Conservation (phyloP, 495 filamentous ascomycete species). For the Aspergillus indologenus region DNA sequence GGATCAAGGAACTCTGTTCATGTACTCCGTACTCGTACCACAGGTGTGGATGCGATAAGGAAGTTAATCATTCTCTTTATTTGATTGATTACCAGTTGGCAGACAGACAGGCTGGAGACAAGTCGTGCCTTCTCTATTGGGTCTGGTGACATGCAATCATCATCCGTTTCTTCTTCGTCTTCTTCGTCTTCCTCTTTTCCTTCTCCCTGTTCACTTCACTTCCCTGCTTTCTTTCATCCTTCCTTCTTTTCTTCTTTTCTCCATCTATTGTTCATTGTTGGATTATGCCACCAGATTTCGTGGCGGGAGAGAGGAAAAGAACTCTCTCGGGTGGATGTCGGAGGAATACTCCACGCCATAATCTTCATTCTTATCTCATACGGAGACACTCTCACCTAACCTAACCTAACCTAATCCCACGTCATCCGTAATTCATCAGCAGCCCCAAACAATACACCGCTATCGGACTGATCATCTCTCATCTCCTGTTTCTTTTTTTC, state of each 20-base stretch:
- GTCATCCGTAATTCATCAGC: slow-evolving; percentile 6
- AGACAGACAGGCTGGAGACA: not conserved
- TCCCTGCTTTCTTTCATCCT: not conserved
- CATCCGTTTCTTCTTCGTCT: not conserved
- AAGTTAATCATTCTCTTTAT: not conserved
- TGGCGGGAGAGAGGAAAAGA: not conserved
- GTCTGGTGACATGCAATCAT: slow-evolving; percentile 1
- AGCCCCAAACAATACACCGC: slow-evolving; percentile 2
- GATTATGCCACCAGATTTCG: not conserved
- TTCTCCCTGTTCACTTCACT: not conserved
- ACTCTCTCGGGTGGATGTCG: not conserved
- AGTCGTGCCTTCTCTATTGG: not conserved
- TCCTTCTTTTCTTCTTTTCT: not conserved
- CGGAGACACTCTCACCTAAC: no score
- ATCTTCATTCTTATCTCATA: slow-evolving; percentile 1
- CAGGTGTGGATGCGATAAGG: no score
- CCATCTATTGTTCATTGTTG: not conserved
- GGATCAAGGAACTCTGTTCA: no score
- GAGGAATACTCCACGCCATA: not conserved
- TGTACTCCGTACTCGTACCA: no score
- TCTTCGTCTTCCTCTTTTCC: not conserved
- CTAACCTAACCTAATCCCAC: slow-evolving; percentile 2
- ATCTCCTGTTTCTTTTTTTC: not conserved
- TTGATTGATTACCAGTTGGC: not conserved
- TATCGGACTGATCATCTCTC: slow-evolving; percentile 1